Evolutionary conservation across 306 rosid genomes (phyloP).

Genomic region (Prunus fruticosa): DNA sequence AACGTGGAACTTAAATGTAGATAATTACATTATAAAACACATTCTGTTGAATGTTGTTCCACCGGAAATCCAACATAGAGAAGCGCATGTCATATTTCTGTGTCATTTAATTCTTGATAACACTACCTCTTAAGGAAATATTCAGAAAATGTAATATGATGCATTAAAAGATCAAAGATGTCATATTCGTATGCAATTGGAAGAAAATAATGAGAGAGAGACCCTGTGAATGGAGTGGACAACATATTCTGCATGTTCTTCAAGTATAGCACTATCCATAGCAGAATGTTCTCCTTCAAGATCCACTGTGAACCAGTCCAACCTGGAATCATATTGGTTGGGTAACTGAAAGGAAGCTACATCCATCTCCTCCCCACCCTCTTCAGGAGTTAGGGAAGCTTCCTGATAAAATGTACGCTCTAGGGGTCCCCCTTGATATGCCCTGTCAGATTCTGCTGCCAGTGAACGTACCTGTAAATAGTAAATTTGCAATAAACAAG

Average conservation of each 20-base stretch:
- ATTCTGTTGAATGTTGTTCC: background rate
- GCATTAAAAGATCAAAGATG: background rate
- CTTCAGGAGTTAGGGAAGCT: conserved; percentile 56
- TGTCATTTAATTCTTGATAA: background rate
- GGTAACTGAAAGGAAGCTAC: conserved; percentile 48
- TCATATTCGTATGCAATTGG: conserved; percentile 8
- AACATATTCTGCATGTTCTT: conserved; percentile 86
- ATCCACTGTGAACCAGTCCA: conserved; percentile 96
- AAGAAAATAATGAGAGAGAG: conserved; percentile 21
- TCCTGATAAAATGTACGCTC: conserved; percentile 74
- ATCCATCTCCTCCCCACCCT: conserved; percentile 49
- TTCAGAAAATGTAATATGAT: background rate
- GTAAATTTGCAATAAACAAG: background rate
- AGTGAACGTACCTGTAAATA: conserved; percentile 70
- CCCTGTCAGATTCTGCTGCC: conserved; percentile 97
- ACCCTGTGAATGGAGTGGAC: conserved; percentile 92
- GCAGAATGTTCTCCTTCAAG: conserved; percentile 99
- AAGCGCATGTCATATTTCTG: background rate
- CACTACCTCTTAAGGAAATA: background rate
- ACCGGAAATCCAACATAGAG: background rate
- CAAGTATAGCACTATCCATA: conserved; percentile 92
- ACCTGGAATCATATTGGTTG: conserved; percentile 58
- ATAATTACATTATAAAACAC: background rate
- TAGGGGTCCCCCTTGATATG: conserved; percentile 81
- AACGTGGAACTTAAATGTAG: background rate